These are phyloP conservation scores for Acrodontium crateriforme DNA, from an alignment of 2,329 filamentous ascomycete species.

Conservation along the genomic window DNA sequence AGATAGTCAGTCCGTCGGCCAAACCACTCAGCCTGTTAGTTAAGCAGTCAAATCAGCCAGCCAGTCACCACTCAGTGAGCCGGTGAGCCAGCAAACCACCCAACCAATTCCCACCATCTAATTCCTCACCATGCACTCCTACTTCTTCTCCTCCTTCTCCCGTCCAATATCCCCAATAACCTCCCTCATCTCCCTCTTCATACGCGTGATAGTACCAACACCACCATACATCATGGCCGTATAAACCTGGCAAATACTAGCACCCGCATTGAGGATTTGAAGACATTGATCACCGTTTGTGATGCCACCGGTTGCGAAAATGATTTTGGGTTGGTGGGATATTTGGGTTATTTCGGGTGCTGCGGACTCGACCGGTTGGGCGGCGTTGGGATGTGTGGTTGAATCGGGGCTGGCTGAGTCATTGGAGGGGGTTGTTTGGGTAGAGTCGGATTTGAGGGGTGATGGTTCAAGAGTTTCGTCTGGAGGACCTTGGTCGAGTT, in stretches of 20 bases:
- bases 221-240: constrained; percentile 58
- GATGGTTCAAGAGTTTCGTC: constrained; percentile 4
- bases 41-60: too few species aligned
- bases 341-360: constrained; percentile 4
- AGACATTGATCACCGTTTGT: constrained; percentile 75
- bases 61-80: too few species aligned
- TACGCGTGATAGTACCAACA: constrained; percentile 43
- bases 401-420: constrained; percentile 6
- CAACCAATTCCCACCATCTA: too few species aligned
- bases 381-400: constrained; percentile 13
- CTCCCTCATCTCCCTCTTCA: constrained; percentile 37
- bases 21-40: too few species aligned
- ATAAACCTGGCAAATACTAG: constrained; percentile 56
- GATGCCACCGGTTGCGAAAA: constrained; percentile 90
- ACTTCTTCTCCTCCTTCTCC: constrained; percentile 1
- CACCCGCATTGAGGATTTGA: constrained; percentile 72
- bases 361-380: constrained; percentile 2
- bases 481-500: constrained; percentile 31
- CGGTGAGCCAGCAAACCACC: too few species aligned
- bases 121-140: too few species aligned
- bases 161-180: constrained; percentile 16
- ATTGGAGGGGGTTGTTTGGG: background rate
- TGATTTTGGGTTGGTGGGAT: constrained; percentile 48
- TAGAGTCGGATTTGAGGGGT: constrained; percentile 1
- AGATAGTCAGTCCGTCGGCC: too few species aligned